A percentile compares a stretch with the other conserved stretches of the same genome.
Evolutionary conservation across 352 stramenopile species (phyloP).

Genomic region (Phytophthora pinifolia): DNA sequence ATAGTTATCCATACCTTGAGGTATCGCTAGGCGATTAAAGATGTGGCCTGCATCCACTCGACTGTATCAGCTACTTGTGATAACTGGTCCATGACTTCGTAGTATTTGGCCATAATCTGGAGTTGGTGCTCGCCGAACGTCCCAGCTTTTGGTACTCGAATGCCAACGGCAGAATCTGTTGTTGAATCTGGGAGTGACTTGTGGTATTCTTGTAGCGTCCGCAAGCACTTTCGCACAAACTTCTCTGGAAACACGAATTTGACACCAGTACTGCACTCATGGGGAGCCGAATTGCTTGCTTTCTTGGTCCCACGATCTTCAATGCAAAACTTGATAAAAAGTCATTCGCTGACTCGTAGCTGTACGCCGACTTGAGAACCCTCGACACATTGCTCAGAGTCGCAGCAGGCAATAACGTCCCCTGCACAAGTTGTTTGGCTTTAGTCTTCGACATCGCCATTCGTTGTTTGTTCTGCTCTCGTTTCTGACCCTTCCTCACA

Average conservation of each 20-base stretch:
- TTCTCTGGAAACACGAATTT: too few species aligned
- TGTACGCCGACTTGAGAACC: background rate
- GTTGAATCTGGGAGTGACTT: background rate
- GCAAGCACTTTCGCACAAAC: background rate
- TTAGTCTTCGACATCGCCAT: background rate
- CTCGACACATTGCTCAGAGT: background rate
- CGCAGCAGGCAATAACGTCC: background rate
- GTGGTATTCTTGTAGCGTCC: background rate
- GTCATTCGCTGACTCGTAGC: background rate
- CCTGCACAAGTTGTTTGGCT: slow-evolving; percentile 1
- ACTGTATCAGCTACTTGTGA: too few species aligned
- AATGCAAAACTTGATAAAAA: background rate
- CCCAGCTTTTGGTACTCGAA: slow-evolving; percentile 1
- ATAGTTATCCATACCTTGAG: too few species aligned
- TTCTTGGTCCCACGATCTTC: background rate
- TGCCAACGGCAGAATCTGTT: background rate
- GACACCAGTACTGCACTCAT: too few species aligned
- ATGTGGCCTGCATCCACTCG: too few species aligned
- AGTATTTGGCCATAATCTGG: background rate
- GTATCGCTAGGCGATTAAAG: too few species aligned
- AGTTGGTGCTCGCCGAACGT: slow-evolving; percentile 1
- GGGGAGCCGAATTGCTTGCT: background rate
- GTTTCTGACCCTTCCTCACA: background rate
- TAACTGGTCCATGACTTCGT: background rate
- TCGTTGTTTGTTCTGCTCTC: background rate